Base-by-base conservation (phyloP, 192 early-diverging fungal species). In the Mycoemilia scoparia region DNA sequence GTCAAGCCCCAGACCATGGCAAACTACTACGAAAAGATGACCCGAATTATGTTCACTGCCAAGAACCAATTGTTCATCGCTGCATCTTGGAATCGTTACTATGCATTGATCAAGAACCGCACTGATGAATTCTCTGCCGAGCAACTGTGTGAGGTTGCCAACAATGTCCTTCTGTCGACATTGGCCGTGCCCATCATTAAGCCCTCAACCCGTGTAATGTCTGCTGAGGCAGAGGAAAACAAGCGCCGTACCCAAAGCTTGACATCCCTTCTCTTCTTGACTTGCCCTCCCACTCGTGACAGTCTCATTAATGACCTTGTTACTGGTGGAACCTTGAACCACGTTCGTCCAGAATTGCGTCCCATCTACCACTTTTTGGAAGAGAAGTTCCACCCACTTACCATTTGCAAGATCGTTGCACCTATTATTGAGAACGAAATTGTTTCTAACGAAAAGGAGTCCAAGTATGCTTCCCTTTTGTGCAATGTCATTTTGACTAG, bases 41-140 rank as follows among this genome's bases (percentile, higher is more conserved):
- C 92, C 14, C 76, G 76, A 41, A 90, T 99, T 51, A 90, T 99
- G 61, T 76, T 83, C 68, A 84, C 92, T 52, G 82, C 83, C 20
- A 89, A 93, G 45, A 91, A 99, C 67, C 87, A 82, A 48, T 73
- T 99, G 48, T 99, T 93, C 77, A 84, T 92, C 39, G 87, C 95
- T 21, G 89, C 95, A 23, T 79, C 92, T 21, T 91, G 81, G 79
- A 90, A 84, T 71, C 84, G 76, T 64, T 87, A 76, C 73, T 84
- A 77, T 53, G 70, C 67, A 29, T 70, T 73, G 24, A 77, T 77
- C 25, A 71, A 70, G 48, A 67, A 77, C 15, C 74, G 82, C 38
- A 70, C 73, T 53, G 83, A 82, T 69, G 69, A 79, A 38, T 59
- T 89, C 37, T 64, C 62, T 30, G 86, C 89, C 34, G 83, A 82